phyloP scores from a whole-genome alignment of 768 basidiomycete genomes.

The Leccinum imitatum region DNA sequence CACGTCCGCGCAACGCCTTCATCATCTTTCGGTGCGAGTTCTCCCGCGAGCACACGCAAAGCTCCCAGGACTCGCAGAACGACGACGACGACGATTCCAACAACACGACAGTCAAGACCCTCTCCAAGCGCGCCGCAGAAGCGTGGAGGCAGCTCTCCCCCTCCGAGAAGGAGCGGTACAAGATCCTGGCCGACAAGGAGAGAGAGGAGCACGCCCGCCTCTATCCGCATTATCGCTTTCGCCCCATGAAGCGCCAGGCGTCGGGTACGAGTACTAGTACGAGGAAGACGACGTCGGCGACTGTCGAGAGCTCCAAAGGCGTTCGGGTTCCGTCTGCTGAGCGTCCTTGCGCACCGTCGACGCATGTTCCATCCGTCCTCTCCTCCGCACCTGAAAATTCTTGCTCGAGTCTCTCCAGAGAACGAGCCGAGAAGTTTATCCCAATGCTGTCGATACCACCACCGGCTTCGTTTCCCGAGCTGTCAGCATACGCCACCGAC shows the following conservation, averaged over 20 bases:
- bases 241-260: slow-evolving; percentile 46
- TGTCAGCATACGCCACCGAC: not conserved
- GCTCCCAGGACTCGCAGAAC: slow-evolving; percentile 36
- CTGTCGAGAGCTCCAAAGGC: slow-evolving; percentile 12
- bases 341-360: not conserved
- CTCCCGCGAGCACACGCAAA: slow-evolving; percentile 44
- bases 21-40: slow-evolving; percentile 74
- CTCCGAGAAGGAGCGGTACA: slow-evolving; percentile 50
- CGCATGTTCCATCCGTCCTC: slow-evolving; percentile 19
- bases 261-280: slow-evolving; percentile 7
- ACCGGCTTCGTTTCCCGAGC: not conserved
- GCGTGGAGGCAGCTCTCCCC: slow-evolving; percentile 64
- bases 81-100: slow-evolving; percentile 15
- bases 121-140: slow-evolving; percentile 76
- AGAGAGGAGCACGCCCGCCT: slow-evolving; percentile 53
- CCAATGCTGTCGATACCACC: not conserved
- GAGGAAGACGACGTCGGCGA: slow-evolving; percentile 14
- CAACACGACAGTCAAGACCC: slow-evolving; percentile 43
- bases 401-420: slow-evolving; percentile 6
- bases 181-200: slow-evolving; percentile 53
- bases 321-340: slow-evolving; percentile 5
- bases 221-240: slow-evolving; percentile 65
- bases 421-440: not conserved
- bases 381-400: slow-evolving; percentile 4
- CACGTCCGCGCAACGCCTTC: slow-evolving; percentile 69